Evolutionary conservation across 2,329 filamentous ascomycete genomes (phyloP).

Genomic region (Talaromyces sp.): DNA sequence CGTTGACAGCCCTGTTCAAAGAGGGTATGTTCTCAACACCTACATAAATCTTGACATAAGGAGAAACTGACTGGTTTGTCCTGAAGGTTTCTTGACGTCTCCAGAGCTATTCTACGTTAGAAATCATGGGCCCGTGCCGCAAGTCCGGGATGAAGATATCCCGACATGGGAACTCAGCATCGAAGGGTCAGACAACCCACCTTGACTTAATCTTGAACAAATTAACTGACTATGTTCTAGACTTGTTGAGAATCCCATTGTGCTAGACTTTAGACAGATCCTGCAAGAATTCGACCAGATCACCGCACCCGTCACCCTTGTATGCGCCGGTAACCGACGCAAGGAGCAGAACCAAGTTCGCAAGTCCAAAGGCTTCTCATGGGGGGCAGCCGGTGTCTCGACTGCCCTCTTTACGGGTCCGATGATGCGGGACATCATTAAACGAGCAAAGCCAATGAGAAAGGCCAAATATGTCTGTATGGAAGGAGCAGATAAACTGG

Average conservation of each 20-base stretch:
- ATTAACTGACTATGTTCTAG: slow-evolving; percentile 25
- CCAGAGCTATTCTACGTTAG: slow-evolving; percentile 87
- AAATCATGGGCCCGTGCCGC: slow-evolving; percentile 80
- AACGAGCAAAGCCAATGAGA: slow-evolving; percentile 60
- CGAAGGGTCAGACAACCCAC: slow-evolving; percentile 56
- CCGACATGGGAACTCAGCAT: slow-evolving; percentile 76
- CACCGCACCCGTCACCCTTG: slow-evolving; percentile 80
- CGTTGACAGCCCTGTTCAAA: slow-evolving; percentile 70
- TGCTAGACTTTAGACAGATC: slow-evolving; percentile 65
- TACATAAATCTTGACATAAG: neutral
- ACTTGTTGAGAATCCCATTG: slow-evolving; percentile 73
- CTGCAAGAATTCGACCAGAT: slow-evolving; percentile 71
- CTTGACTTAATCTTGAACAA: neutral
- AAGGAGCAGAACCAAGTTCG: slow-evolving; percentile 90
- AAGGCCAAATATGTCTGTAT: slow-evolving; percentile 81
- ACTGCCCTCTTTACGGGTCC: slow-evolving; percentile 86
- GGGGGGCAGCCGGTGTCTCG: slow-evolving; percentile 81
- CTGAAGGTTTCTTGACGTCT: slow-evolving; percentile 73
- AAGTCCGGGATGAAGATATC: slow-evolving; percentile 65
- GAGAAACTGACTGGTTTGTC: neutral
- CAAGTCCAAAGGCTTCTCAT: slow-evolving; percentile 91
- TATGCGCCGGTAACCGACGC: slow-evolving; percentile 84
- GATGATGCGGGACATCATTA: slow-evolving; percentile 65
- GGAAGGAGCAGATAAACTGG: slow-evolving; percentile 78
- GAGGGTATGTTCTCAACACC: slow-evolving; percentile 36